Conservation (phyloP, 495 filamentous ascomycete species). For the Barbatosphaeria neglecta region DNA sequence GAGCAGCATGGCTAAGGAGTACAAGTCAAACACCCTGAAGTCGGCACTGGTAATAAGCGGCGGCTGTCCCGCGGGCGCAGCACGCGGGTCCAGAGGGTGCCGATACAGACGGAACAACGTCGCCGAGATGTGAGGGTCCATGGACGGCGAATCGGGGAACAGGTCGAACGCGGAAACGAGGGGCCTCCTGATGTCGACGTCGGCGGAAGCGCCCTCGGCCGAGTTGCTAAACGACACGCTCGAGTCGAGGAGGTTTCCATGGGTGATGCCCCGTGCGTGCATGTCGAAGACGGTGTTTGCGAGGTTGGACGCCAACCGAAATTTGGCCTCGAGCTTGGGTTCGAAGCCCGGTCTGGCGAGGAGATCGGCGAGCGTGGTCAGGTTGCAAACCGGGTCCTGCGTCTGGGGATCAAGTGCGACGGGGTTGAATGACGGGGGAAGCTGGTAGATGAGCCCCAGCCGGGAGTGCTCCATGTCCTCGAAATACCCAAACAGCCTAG, state of each 20-base stretch:
- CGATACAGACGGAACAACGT: constrained; percentile 50
- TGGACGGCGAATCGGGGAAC: constrained; percentile 53
- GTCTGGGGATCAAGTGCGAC: constrained; percentile 42
- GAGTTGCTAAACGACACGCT: constrained; percentile 70
- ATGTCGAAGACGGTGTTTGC: constrained; percentile 64
- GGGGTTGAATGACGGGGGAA: constrained; percentile 54
- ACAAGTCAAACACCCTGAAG: constrained; percentile 63
- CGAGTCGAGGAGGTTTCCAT: constrained; percentile 68
- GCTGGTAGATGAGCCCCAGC: constrained; percentile 72
- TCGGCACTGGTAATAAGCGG: constrained; percentile 31
- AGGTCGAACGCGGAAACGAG: constrained; percentile 73
- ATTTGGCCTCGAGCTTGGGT: constrained; percentile 62
- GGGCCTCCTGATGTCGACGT: constrained; percentile 59
- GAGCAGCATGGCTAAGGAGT: constrained; percentile 71
- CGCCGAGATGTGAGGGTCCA: constrained; percentile 20
- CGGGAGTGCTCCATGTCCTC: constrained; percentile 67
- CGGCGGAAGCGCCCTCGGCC: constrained; percentile 27
- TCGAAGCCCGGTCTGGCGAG: constrained; percentile 43
- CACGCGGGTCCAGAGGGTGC: constrained; percentile 63
- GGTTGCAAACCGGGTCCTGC: constrained; percentile 36
- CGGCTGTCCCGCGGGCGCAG: constrained; percentile 32
- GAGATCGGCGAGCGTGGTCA: constrained; percentile 36
- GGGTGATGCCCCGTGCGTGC: constrained; percentile 62
- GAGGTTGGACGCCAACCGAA: constrained; percentile 70
- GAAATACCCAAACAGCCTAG: constrained; percentile 67